A percentile compares a stretch with the other conserved stretches of the same genome.
Conservation (phyloP, 1,139 yeast genomes). For the Casaregolazyma lundiana region DNA sequence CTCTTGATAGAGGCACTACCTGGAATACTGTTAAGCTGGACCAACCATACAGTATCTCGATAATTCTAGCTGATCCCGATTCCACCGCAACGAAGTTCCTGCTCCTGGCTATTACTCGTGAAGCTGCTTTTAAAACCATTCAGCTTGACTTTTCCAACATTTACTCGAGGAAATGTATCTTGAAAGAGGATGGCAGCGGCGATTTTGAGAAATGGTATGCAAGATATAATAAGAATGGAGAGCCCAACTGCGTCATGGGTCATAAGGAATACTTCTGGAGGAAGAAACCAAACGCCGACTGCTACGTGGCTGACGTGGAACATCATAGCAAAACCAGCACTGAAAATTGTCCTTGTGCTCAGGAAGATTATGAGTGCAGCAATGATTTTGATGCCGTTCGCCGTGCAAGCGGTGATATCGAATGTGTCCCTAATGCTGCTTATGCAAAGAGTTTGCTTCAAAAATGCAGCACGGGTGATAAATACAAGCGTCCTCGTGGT, state of each 20-base stretch:
- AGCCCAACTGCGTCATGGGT: constrained; percentile 69
- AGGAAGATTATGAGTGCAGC: constrained; percentile 69
- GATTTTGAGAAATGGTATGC: constrained; percentile 74
- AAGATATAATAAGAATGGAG: constrained; percentile 43
- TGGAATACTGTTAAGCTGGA: constrained; percentile 58
- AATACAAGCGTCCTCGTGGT: constrained; percentile 27
- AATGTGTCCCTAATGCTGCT: constrained; percentile 51
- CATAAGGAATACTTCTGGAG: constrained; percentile 62
- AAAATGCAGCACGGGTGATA: constrained; percentile 18
- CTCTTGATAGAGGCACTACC: constrained; percentile 68
- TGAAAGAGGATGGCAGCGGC: constrained; percentile 44
- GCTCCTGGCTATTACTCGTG: constrained; percentile 43
- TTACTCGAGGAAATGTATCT: constrained; percentile 35
- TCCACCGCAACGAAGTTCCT: constrained; percentile 64
- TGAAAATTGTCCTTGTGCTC: constrained; percentile 63
- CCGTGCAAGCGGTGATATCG: constrained; percentile 37
- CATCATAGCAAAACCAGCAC: constrained; percentile 54
- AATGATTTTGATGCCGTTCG: constrained; percentile 43
- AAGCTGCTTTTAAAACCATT: constrained; percentile 31
- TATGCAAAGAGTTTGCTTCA: constrained; percentile 15
- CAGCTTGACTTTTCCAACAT: constrained; percentile 62
- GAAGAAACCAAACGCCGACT: constrained; percentile 63
- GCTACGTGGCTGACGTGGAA: constrained; percentile 60
- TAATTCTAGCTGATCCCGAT: constrained; percentile 61
- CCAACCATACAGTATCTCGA: constrained; percentile 42